Conservation (phyloP, 257 asterid genomes). For the Coffea eugenioides region DNA sequence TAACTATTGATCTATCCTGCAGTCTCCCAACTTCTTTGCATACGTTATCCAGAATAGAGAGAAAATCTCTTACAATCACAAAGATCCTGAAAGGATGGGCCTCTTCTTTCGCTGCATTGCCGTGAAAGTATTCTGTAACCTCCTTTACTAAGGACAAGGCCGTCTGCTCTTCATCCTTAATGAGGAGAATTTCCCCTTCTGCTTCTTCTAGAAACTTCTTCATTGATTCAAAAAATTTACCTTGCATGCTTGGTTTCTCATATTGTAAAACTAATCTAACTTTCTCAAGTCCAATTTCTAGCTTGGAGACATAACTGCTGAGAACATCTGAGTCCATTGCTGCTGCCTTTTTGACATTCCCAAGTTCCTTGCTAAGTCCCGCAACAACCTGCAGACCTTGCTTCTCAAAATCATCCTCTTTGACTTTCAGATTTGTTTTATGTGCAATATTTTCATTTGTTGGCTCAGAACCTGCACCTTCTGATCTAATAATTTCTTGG, state of each 20-base stretch:
- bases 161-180: constrained; percentile 63
- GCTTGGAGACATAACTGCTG: constrained; percentile 79
- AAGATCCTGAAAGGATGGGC: constrained; percentile 92
- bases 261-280: constrained; percentile 54
- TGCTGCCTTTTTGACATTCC: constrained; percentile 75
- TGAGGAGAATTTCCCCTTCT: constrained; percentile 47
- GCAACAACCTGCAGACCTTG: constrained; percentile 80
- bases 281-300: constrained; percentile 80
- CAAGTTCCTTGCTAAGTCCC: constrained; percentile 78
- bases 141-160: constrained; percentile 67
- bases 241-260: constrained; percentile 50
- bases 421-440: constrained; percentile 28
- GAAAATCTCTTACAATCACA: constrained; percentile 85
- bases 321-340: constrained; percentile 96
- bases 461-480: constrained; percentile 50
- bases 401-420: constrained; percentile 73
- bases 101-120: constrained; percentile 89
- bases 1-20: constrained; percentile 66
- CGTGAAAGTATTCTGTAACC: constrained; percentile 89
- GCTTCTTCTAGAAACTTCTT: constrained; percentile 65
- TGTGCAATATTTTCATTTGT: constrained; percentile 28
- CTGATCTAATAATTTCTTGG: constrained; percentile 90
- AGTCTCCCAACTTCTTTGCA: constrained; percentile 85
- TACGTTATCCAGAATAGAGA: constrained; percentile 67
- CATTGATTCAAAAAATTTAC: constrained; percentile 74